Evolutionary conservation across 2,329 filamentous ascomycete genomes (phyloP), one percentile per base, ranked within the genome.

Genomic region (Aureobasidium sp.): DNA sequence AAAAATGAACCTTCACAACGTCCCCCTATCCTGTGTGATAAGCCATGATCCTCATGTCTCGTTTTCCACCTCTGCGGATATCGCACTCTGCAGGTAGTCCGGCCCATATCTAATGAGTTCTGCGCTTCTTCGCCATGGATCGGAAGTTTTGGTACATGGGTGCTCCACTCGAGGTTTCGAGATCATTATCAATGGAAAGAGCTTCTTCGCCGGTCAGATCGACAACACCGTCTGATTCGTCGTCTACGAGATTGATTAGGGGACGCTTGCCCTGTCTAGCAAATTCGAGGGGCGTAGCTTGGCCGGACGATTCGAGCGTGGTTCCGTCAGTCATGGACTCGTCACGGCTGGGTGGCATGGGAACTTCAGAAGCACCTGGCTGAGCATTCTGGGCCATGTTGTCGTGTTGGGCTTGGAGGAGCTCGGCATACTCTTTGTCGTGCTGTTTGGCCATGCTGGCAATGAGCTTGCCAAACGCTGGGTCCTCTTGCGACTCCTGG

Each of bases 401-500:
- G n/a, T 47, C 42, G 25, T 15, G 3, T 13, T 58, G 54, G 48
- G 30, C 42, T 27, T 50, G 36, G 9, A 57, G 25, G 25, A 45
- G 29, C 25, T 55, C 52, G 7, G 29, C 44, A 29, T 62, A 57
- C 42, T 57, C 41, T 29, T 34, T 41, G 13, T 39, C 50, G 34
- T 53, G 32, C 25, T 41, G 37, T 25, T 29, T 16, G 4, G 27
- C 30, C 41, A 45, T 45, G 25, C 42, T 49, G 16, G 27, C 34
- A 15, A 62, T 47, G 21, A 60, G 36, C 44, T 45, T 34, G 15
- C 4, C 48, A 15, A 48, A 45, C 10, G 15, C 59, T 0, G 68
- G 67, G 60, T 73, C 66, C 15, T 67, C 62, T 62, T 76, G 75
- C 21, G 73, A 66, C n/a, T 73, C 69, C 1, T 70, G 67, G 63